phyloP scores from a whole-genome alignment of 805 yeast species.

The Peterozyma toletana region DNA sequence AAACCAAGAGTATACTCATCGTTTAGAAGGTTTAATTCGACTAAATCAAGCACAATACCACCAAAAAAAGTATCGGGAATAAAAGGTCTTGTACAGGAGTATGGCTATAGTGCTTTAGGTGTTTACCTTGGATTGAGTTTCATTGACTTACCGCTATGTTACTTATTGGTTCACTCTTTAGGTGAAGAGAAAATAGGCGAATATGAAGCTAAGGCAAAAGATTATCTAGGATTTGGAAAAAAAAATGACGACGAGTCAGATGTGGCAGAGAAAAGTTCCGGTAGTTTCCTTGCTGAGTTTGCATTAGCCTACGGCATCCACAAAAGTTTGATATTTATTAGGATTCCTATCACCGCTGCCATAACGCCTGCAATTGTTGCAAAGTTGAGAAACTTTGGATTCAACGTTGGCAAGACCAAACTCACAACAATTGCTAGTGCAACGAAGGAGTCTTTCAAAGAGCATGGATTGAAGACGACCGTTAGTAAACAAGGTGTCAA shows the following conservation, averaged over 20 bases:
- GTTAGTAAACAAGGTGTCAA: slow-evolving; percentile 17
- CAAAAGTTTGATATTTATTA: slow-evolving; percentile 73
- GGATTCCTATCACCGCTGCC: slow-evolving; percentile 89
- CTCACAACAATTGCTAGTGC: slow-evolving; percentile 32
- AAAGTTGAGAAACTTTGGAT: slow-evolving; percentile 67
- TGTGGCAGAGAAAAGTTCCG: slow-evolving; percentile 16
- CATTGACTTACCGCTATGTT: slow-evolving; percentile 81
- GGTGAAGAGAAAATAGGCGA: slow-evolving; percentile 79
- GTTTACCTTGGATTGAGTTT: slow-evolving; percentile 69
- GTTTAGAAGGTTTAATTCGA: too few species aligned
- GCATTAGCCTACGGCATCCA: slow-evolving; percentile 91
- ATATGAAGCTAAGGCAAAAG: slow-evolving; percentile 54
- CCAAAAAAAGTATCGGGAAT: slow-evolving; percentile 34
- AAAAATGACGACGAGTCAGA: slow-evolving; percentile 16
- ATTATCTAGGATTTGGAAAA: slow-evolving; percentile 56
- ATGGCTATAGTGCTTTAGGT: slow-evolving; percentile 88
- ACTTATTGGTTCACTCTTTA: slow-evolving; percentile 70
- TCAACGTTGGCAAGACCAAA: slow-evolving; percentile 55
- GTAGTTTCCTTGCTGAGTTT: slow-evolving; percentile 67
- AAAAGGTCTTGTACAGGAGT: slow-evolving; percentile 68
- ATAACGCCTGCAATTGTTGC: slow-evolving; percentile 76
- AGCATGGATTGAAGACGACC: slow-evolving; percentile 18
- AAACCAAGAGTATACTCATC: too few species aligned
- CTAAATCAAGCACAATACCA: too few species aligned
- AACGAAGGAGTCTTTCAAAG: slow-evolving; percentile 17